Evolutionary conservation across 805 yeast genomes (phyloP).

Genomic region (Suhomyces tanzawaensis): DNA sequence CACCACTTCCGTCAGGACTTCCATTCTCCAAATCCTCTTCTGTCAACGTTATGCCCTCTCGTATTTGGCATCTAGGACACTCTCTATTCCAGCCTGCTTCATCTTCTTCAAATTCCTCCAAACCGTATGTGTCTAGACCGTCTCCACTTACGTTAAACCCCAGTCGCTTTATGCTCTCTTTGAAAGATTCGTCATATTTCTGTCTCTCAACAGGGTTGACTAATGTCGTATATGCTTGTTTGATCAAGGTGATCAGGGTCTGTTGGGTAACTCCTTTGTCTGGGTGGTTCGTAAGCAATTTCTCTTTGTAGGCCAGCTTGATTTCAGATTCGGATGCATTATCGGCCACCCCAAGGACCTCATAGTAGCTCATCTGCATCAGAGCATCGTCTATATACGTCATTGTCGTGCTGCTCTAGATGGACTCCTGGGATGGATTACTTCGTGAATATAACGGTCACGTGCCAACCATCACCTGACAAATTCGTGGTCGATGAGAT

Average conservation of each 20-base stretch:
- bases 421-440: too few relatives aligned
- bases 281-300: conserved; percentile 70
- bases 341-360: conserved; percentile 51
- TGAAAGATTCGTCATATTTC: conserved; percentile 53
- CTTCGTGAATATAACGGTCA: background rate
- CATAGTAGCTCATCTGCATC: conserved; percentile 43
- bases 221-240: conserved; percentile 63
- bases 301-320: conserved; percentile 60
- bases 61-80: conserved; percentile 66
- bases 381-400: conserved; percentile 2
- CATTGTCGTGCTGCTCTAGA: conserved; percentile 1
- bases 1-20: conserved; percentile 49
- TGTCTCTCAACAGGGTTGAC: conserved; percentile 37
- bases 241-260: conserved; percentile 30
- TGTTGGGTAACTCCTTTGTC: conserved; percentile 49
- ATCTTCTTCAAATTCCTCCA: conserved; percentile 58
- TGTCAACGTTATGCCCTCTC: conserved; percentile 52
- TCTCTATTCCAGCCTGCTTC: conserved; percentile 42
- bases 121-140: conserved; percentile 64
- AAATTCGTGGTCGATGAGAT: conserved; percentile 1
- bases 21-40: conserved; percentile 63
- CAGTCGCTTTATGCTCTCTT: conserved; percentile 27
- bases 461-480: background rate
- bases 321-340: conserved; percentile 42
- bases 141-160: conserved; percentile 53